These are phyloP conservation scores for Endocarpon pusillum DNA, from an alignment of 495 filamentous ascomycete genomes.

Conservation along the genomic window DNA sequence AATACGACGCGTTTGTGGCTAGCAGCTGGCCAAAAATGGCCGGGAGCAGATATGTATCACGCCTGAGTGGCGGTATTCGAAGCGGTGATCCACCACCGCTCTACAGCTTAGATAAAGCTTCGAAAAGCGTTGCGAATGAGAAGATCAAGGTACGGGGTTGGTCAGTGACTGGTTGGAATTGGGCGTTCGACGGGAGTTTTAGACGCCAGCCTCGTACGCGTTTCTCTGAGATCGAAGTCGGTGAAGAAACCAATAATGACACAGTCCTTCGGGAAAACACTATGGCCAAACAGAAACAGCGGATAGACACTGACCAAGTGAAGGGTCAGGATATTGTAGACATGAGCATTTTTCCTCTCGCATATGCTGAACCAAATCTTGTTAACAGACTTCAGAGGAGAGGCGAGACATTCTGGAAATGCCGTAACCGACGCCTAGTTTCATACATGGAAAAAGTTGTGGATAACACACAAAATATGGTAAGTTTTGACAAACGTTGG, in stretches of 20 bases:
- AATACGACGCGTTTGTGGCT: not conserved
- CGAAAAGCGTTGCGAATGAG: not conserved
- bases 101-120: not conserved
- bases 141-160: not conserved
- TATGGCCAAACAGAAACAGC: not conserved
- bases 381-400: slow-evolving; percentile 6
- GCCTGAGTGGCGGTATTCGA: too few relatives aligned
- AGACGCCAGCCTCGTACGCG: not conserved
- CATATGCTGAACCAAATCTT: slow-evolving; percentile 5
- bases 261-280: not conserved
- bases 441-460: slow-evolving; percentile 7
- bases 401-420: slow-evolving; percentile 10
- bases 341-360: slow-evolving; percentile 7
- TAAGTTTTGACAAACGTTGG: slow-evolving; percentile 3
- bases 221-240: not conserved
- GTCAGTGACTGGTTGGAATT: not conserved
- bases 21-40: not conserved
- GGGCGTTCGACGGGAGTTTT: slow-evolving; percentile 1
- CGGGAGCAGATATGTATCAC: too few relatives aligned
- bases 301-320: not conserved
- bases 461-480: slow-evolving; percentile 4
- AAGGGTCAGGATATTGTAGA: slow-evolving; percentile 2
- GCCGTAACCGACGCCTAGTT: slow-evolving; percentile 7
- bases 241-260: not conserved
- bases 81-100: not conserved